phyloP scores from a whole-genome alignment of 495 filamentous ascomycete species.

The Aspergillus wentii region DNA sequence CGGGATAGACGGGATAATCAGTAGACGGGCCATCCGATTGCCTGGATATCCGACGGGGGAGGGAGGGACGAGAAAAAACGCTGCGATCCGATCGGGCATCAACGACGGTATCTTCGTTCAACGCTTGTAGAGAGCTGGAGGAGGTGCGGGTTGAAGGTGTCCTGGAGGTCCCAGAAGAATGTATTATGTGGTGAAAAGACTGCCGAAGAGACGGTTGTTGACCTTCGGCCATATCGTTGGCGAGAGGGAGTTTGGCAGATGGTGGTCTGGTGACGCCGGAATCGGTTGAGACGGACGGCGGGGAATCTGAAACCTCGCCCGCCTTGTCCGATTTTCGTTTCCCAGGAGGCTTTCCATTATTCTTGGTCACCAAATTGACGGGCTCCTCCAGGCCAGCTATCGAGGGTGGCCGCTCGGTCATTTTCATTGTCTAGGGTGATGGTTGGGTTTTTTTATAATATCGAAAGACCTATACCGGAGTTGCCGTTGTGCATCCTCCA shows the following conservation, averaged over 20 bases:
- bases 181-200: slow-evolving; percentile 32
- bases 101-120: slow-evolving; percentile 41
- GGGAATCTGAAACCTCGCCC: slow-evolving; percentile 18
- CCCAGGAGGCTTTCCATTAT: no score
- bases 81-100: slow-evolving; percentile 35
- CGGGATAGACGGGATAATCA: slow-evolving; percentile 48
- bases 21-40: slow-evolving; percentile 21
- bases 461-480: slow-evolving; percentile 5
- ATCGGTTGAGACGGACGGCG: slow-evolving; percentile 18
- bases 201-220: slow-evolving; percentile 34
- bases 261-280: slow-evolving; percentile 24
- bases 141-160: slow-evolving; percentile 40
- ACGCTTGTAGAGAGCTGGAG: slow-evolving; percentile 41
- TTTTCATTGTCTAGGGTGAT: no score
- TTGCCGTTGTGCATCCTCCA: slow-evolving; percentile 16
- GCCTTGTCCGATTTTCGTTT: slow-evolving; percentile 15
- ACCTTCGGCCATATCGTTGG: slow-evolving; percentile 25
- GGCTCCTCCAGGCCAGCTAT: slow-evolving; percentile 28
- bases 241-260: slow-evolving; percentile 19
- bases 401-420: slow-evolving; percentile 30
- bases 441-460: slow-evolving; percentile 13
- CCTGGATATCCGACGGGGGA: slow-evolving; percentile 22
- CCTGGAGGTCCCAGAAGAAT: slow-evolving; percentile 28
- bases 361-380: slow-evolving; percentile 19
- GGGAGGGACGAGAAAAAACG: slow-evolving; percentile 16